Conservation (phyloP, 2,329 filamentous ascomycete genomes). For the Massarina eburnea region DNA sequence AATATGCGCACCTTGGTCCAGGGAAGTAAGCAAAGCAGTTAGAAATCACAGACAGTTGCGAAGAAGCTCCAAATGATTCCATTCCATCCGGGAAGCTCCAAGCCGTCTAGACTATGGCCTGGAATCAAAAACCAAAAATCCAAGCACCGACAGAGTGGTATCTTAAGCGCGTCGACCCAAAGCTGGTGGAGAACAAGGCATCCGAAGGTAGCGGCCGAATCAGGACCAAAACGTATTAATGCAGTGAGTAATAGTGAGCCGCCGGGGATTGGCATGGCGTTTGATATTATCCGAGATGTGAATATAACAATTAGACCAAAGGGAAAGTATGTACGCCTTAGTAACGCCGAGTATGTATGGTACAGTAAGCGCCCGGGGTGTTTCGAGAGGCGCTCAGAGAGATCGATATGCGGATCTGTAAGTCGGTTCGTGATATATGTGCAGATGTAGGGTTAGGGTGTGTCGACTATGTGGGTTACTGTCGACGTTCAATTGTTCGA, state of each 20-base stretch:
- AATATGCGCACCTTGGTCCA: no score
- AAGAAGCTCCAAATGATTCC: no score
- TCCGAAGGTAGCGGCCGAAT: neutral
- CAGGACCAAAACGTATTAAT: constrained; percentile 9
- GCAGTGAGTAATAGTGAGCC: constrained; percentile 7
- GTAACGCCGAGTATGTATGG: constrained; percentile 13
- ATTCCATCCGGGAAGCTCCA: no score
- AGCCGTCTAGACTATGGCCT: no score
- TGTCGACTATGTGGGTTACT: neutral
- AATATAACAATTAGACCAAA: constrained; percentile 12
- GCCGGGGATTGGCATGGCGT: constrained; percentile 7
- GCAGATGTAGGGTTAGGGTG: neutral
- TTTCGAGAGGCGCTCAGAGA: neutral
- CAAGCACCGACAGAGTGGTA: constrained; percentile 22
- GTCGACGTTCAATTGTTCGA: constrained; percentile 2
- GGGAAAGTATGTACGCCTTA: constrained; percentile 10
- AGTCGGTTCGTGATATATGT: neutral
- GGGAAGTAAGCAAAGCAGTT: no score
- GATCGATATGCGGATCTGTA: neutral
- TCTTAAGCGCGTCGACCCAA: constrained; percentile 9
- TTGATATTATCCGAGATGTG: constrained; percentile 6
- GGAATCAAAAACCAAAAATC: neutral
- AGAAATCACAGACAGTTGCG: no score
- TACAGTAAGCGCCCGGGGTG: constrained; percentile 10
- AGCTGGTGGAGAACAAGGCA: constrained; percentile 2